Conservation (phyloP, 2,329 filamentous ascomycete species). For the Diplodia sapinea region DNA sequence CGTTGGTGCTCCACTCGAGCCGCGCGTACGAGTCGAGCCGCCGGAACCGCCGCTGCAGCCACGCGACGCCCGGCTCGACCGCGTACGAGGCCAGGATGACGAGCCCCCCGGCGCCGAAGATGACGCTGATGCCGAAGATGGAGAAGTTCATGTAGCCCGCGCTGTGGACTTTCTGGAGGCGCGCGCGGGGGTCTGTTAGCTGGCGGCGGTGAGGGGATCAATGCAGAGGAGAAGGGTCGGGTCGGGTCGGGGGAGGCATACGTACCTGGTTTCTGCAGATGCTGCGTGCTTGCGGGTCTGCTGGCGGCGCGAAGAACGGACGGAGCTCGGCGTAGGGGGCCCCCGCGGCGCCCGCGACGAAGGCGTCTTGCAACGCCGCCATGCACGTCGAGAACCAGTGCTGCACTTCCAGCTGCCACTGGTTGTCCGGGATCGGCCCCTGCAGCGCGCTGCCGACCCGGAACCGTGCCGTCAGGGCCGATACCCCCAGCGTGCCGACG, state of each 20-base stretch:
- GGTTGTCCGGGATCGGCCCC: slow-evolving; percentile 28
- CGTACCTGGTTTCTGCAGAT: slow-evolving; percentile 32
- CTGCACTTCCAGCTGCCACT: slow-evolving; percentile 34
- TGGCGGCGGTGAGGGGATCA: too few species aligned
- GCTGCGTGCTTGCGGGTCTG: neutral
- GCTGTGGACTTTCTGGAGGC: slow-evolving; percentile 36
- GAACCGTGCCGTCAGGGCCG: slow-evolving; percentile 22
- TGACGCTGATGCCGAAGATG: slow-evolving; percentile 36
- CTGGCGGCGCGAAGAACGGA: neutral
- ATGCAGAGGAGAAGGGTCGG: too few species aligned
- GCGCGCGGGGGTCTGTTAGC: too few species aligned
- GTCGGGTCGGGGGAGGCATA: neutral
- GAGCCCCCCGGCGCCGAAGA: slow-evolving; percentile 34
- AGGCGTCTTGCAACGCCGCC: slow-evolving; percentile 28
- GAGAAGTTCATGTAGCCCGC: slow-evolving; percentile 37
- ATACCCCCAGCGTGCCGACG: neutral
- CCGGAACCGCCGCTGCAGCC: neutral
- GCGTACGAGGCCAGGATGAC: slow-evolving; percentile 33
- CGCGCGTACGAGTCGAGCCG: neutral
- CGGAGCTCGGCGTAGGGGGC: neutral
- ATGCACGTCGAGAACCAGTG: slow-evolving; percentile 30
- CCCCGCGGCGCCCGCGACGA: slow-evolving; percentile 29
- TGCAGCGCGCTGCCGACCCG: neutral
- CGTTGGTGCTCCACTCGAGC: slow-evolving; percentile 29
- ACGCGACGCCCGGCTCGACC: neutral